phyloP scores from a whole-genome alignment of 208 protist species.

The Sergeia podlipaevii region DNA sequence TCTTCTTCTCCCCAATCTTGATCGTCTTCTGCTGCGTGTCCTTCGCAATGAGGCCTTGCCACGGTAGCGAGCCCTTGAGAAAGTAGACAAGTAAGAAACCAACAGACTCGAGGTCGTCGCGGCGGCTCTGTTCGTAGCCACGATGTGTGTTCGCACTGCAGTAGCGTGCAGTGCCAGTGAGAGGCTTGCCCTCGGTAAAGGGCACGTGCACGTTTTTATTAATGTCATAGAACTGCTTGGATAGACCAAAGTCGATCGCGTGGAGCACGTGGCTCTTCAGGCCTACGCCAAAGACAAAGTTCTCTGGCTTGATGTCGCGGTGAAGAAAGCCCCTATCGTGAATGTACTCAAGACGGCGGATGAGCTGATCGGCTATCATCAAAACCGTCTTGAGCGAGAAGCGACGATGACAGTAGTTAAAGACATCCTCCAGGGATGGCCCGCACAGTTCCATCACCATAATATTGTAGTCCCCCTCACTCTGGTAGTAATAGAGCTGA shows the following conservation, averaged over 20 bases:
- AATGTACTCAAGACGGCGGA: constrained; percentile 82
- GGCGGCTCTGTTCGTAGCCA: constrained; percentile 95
- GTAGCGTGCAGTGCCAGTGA: constrained; percentile 99
- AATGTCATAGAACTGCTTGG: constrained; percentile 97
- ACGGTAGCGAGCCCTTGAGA: constrained; percentile 86
- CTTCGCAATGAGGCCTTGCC: constrained; percentile 89
- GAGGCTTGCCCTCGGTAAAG: constrained; percentile 96
- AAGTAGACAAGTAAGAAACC: constrained; percentile 95
- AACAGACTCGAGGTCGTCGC: constrained; percentile 94
- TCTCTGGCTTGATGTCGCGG: constrained; percentile 91
- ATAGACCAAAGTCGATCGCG: constrained; percentile 98
- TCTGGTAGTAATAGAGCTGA: constrained; percentile 93
- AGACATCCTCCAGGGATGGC: constrained; percentile 86
- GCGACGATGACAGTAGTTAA: constrained; percentile 88
- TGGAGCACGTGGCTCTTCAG: constrained; percentile 79
- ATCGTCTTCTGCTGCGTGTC: constrained; percentile 74
- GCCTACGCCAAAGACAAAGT: constrained; percentile 76
- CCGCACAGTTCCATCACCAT: constrained; percentile 92
- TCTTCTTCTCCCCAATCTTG: constrained; percentile 85
- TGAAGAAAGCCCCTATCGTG: constrained; percentile 82
- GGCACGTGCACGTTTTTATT: constrained; percentile 96
- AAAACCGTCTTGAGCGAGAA: constrained; percentile 99
- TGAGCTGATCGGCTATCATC: constrained; percentile 99
- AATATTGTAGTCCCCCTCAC: constrained; percentile 97
- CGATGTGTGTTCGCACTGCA: constrained; percentile 98